These are phyloP conservation scores for Danielozyma ontarioensis DNA, from an alignment of 805 yeast genomes.

Conservation along the genomic window DNA sequence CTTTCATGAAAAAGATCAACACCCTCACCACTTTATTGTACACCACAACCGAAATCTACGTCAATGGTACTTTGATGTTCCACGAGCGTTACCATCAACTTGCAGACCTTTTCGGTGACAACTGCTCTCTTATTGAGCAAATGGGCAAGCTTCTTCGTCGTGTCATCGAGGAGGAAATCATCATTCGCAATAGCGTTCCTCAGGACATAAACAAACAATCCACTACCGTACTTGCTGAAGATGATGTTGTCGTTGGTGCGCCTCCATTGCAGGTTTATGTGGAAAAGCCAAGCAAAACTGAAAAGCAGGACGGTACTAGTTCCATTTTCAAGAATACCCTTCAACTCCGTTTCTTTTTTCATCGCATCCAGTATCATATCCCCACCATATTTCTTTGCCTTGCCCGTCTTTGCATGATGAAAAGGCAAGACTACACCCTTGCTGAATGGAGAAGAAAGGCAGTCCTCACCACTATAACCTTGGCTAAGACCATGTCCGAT, in stretches of 20 bases:
- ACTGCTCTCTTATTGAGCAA: constrained; percentile 37
- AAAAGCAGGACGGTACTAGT: constrained; percentile 40
- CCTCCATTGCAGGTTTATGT: constrained; percentile 41
- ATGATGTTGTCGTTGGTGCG: constrained; percentile 14
- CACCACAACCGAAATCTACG: constrained; percentile 51
- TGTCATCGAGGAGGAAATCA: constrained; percentile 52
- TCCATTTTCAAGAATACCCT: constrained; percentile 61
- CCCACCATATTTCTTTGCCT: constrained; percentile 39
- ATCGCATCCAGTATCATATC: constrained; percentile 43
- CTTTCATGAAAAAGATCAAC: constrained; percentile 30
- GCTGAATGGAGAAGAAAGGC: constrained; percentile 34
- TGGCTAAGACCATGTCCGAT: constrained; percentile 19
- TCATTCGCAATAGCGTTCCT: constrained; percentile 46
- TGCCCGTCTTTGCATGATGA: constrained; percentile 41
- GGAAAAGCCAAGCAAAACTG: constrained; percentile 33
- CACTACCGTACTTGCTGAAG: constrained; percentile 19
- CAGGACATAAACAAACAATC: constrained; percentile 42
- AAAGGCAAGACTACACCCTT: constrained; percentile 39
- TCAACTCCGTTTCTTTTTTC: constrained; percentile 47
- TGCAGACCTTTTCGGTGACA: constrained; percentile 34
- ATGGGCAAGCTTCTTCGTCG: constrained; percentile 47
- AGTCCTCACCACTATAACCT: constrained; percentile 34
- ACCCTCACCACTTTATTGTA: constrained; percentile 42
- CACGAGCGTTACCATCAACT: constrained; percentile 40
- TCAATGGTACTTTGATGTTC: constrained; percentile 48